Evolutionary conservation across 768 basidiomycete species (phyloP).

Genomic region (Astraeus odoratus): DNA sequence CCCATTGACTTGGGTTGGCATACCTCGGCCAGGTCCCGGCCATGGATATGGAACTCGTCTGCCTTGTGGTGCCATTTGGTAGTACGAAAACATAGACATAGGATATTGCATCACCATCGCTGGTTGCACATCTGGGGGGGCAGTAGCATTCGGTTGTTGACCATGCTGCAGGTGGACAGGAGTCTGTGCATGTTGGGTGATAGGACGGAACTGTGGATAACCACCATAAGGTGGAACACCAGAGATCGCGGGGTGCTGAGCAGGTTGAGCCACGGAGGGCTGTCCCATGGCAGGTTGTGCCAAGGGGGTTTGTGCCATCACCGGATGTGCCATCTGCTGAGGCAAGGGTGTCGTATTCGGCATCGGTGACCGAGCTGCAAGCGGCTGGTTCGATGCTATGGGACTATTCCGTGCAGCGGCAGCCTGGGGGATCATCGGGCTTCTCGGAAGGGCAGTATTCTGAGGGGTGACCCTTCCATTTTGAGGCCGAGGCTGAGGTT

Average conservation of each 20-base stretch:
- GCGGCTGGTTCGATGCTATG: conserved; percentile 26
- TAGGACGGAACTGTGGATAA: conserved; percentile 28
- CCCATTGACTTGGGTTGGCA: conserved; percentile 16
- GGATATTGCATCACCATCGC: conserved; percentile 25
- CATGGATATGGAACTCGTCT: conserved; percentile 21
- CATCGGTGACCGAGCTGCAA: conserved; percentile 10
- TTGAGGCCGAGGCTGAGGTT: conserved; percentile 16
- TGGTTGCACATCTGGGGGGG: conserved; percentile 24
- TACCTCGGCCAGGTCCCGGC: conserved; percentile 14
- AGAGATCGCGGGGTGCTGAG: conserved; percentile 20
- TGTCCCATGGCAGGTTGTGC: conserved; percentile 16
- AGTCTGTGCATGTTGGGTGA: conserved; percentile 25
- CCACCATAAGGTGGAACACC: conserved; percentile 26
- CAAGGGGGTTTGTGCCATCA: conserved; percentile 7
- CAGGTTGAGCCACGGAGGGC: conserved; percentile 16
- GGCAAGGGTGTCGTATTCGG: conserved; percentile 18
- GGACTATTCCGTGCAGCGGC: conserved; percentile 30
- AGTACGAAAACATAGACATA: conserved; percentile 23
- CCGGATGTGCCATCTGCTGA: conserved; percentile 17
- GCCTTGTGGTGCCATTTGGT: conserved; percentile 13
- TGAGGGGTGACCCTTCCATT: conserved; percentile 27
- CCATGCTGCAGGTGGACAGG: conserved; percentile 14
- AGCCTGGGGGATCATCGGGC: conserved; percentile 9
- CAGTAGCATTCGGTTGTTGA: conserved; percentile 25
- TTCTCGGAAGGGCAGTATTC: conserved; percentile 12